Percentiles rank a stretch among this genome's conserved stretches.
Conservation (phyloP, 2,329 filamentous ascomycete genomes). For the Monosporascus cannonballus region DNA sequence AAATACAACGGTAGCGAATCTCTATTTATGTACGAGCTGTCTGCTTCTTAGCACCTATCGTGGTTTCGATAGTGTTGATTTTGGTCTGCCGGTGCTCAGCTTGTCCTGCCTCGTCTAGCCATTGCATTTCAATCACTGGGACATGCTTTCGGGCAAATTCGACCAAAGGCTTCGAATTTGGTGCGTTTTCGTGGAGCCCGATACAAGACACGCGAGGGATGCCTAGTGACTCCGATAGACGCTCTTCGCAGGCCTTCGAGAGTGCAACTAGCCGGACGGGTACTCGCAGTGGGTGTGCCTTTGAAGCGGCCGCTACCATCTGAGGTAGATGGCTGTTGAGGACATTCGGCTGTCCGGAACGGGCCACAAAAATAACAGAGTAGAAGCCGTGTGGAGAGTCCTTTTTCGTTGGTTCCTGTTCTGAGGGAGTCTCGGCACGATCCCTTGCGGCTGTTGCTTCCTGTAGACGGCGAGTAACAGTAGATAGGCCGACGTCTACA, state of each 20-base stretch:
- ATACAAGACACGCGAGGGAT: conserved; percentile 61
- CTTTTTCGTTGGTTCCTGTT: background rate
- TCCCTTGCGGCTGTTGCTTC: conserved; percentile 23
- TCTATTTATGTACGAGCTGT: conserved; percentile 2
- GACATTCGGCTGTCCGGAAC: conserved; percentile 49
- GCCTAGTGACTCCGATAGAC: conserved; percentile 50
- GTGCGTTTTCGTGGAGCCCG: conserved; percentile 50
- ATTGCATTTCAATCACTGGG: conserved; percentile 44
- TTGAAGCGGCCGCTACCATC: conserved; percentile 46
- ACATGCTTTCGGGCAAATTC: conserved; percentile 50
- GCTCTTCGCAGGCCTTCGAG: conserved; percentile 52
- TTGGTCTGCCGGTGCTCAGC: conserved; percentile 40
- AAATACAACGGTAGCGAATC: background rate
- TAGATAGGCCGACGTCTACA: conserved; percentile 60
- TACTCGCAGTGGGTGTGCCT: conserved; percentile 28
- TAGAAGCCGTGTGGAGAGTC: conserved; percentile 27
- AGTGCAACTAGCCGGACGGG: conserved; percentile 56
- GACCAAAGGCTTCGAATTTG: conserved; percentile 49
- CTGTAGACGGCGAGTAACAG: conserved; percentile 55
- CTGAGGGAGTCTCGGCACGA: background rate
- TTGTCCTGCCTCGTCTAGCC: conserved; percentile 43
- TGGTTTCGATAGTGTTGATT: conserved; percentile 38
- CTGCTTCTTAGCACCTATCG: conserved; percentile 31
- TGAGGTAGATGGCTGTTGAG: conserved; percentile 57
- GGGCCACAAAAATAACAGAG: conserved; percentile 50